These are phyloP conservation scores for Euphorbia celastroides DNA, from an alignment of 441 rosid species.

Conservation along the genomic window DNA sequence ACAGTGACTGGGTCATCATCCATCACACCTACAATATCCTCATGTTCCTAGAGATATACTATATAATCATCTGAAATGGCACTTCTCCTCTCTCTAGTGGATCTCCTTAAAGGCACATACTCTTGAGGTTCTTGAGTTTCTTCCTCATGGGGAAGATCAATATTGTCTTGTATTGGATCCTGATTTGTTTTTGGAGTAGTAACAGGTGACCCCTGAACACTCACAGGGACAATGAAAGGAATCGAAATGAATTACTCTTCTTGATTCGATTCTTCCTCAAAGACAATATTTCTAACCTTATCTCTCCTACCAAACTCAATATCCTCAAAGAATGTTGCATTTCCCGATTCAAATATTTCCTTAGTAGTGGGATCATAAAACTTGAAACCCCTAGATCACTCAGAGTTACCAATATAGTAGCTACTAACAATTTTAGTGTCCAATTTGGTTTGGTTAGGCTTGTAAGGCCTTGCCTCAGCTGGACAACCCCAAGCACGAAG, in stretches of 20 bases:
- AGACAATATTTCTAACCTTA: background rate
- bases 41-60: background rate
- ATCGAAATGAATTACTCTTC: background rate
- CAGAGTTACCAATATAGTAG: background rate
- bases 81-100: conserved; percentile 15
- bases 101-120: background rate
- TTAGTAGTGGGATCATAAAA: conserved; percentile 2
- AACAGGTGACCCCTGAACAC: background rate
- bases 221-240: background rate
- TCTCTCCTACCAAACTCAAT: conserved; percentile 4
- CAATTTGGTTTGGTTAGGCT: background rate
- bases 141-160: background rate
- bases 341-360: background rate
- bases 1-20: background rate
- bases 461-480: background rate
- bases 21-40: background rate
- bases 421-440: background rate
- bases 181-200: background rate
- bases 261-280: background rate
- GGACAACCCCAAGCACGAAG: background rate
- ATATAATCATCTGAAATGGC: conserved; percentile 10
- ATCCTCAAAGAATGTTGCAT: conserved; percentile 6
- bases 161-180: too few relatives aligned
- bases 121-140: conserved; percentile 9
- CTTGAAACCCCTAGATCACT: background rate